phyloP scores from a whole-genome alignment of 768 basidiomycete species.

The Suillus occidentalis region DNA sequence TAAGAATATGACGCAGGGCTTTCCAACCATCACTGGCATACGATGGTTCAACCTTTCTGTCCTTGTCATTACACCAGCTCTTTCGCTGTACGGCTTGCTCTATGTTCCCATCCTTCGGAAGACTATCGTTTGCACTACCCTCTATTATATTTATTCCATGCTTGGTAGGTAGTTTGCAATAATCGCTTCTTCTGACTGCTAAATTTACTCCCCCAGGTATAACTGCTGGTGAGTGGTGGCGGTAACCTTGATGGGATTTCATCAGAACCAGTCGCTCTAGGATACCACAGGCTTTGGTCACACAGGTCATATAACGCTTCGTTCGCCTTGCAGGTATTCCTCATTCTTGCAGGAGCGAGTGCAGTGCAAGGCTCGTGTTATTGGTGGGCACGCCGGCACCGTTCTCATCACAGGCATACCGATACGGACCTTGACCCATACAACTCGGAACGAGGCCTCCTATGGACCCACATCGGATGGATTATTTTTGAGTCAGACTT shows the following conservation, averaged over 20 bases:
- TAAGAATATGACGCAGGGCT: slow-evolving; percentile 20
- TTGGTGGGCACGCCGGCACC: slow-evolving; percentile 86
- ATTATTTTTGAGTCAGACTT: slow-evolving; percentile 75
- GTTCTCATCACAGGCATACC: slow-evolving; percentile 82
- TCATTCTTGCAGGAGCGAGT: slow-evolving; percentile 74
- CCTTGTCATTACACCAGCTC: slow-evolving; percentile 65
- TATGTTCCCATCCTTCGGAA: slow-evolving; percentile 42
- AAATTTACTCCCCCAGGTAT: slow-evolving; percentile 37
- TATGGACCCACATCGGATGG: slow-evolving; percentile 86
- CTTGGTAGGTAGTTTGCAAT: slow-evolving; percentile 49
- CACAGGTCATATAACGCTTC: slow-evolving; percentile 82
- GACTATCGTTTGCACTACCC: slow-evolving; percentile 60
- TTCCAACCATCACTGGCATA: slow-evolving; percentile 55
- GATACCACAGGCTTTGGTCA: slow-evolving; percentile 85
- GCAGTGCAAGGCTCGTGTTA: slow-evolving; percentile 85
- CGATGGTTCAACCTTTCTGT: slow-evolving; percentile 79
- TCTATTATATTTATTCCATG: slow-evolving; percentile 91
- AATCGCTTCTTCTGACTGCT: slow-evolving; percentile 16
- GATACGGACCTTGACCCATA: slow-evolving; percentile 89
- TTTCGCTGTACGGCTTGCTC: slow-evolving; percentile 70
- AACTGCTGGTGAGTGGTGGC: slow-evolving; percentile 41
- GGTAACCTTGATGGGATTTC: not conserved
- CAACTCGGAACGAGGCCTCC: slow-evolving; percentile 71
- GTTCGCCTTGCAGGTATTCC: slow-evolving; percentile 62
- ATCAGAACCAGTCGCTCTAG: slow-evolving; percentile 31